Conservation (phyloP, 805 yeast species). For the Schizosaccharomyces japonicus region DNA sequence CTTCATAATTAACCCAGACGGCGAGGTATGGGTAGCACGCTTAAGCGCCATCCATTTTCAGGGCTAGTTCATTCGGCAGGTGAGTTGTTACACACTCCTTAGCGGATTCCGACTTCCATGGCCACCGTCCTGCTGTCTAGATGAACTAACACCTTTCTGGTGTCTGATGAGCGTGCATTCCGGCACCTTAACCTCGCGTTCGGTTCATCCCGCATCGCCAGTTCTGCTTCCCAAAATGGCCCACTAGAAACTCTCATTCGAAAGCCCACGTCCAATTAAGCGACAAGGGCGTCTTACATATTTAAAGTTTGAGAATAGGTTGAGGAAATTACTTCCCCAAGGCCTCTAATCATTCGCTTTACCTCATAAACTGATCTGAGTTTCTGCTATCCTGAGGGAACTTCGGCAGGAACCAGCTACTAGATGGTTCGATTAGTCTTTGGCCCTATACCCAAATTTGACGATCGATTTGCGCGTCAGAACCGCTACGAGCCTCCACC, state of each 20-base stretch:
- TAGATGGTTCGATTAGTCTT: slow-evolving; percentile 24
- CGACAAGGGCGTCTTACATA: slow-evolving; percentile 22
- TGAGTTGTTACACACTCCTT: slow-evolving; percentile 28
- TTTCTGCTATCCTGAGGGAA: slow-evolving; percentile 23
- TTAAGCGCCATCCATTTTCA: slow-evolving; percentile 22
- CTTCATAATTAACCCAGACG: slow-evolving; percentile 19
- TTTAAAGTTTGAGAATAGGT: slow-evolving; percentile 23
- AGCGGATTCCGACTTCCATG: slow-evolving; percentile 23
- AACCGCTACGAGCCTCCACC: slow-evolving; percentile 25
- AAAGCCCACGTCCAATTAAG: slow-evolving; percentile 21
- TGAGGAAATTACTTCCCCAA: slow-evolving; percentile 20
- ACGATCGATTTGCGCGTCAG: slow-evolving; percentile 25
- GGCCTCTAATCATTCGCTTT: slow-evolving; percentile 22
- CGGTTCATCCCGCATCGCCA: slow-evolving; percentile 26
- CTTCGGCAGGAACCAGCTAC: slow-evolving; percentile 24
- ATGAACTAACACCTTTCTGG: slow-evolving; percentile 22
- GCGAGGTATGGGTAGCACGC: slow-evolving; percentile 22
- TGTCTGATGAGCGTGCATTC: slow-evolving; percentile 23
- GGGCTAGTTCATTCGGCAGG: slow-evolving; percentile 21
- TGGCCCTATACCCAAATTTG: slow-evolving; percentile 24
- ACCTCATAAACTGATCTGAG: slow-evolving; percentile 23
- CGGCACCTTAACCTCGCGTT: slow-evolving; percentile 22
- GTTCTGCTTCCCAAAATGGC: slow-evolving; percentile 26
- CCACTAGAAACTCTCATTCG: slow-evolving; percentile 24
- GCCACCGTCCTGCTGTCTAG: slow-evolving; percentile 29